Base-by-base conservation (phyloP, 1,139 yeast species). In the Debaryomyces sp. region DNA sequence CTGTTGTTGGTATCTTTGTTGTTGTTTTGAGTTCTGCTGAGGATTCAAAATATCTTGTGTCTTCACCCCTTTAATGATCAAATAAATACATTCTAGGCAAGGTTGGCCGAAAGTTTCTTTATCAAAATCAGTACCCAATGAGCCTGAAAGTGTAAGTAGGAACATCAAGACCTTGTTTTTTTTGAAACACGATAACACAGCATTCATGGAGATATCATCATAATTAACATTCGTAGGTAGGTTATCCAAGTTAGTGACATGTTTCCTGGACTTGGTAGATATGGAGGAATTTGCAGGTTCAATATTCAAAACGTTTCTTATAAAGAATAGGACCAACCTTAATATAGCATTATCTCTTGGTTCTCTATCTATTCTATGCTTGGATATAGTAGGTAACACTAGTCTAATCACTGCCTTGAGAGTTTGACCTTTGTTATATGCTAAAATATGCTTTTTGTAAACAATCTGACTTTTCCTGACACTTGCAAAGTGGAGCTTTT, bases 291-390 rank as follows among this genome's bases (percentile, higher is more conserved):
- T 80, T 1, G 87, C 81, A 0, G 94, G 92, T 55, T 87, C 92
- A 36, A 92, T 90, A 42, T 82, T 80, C 8, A 89, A 69, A 13
- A 94, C 60, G 62, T 95, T 94, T 55, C 96, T 77, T 51, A 92
- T 75, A 59, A 94, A 82, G 48, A 81, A 83, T 13, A 92, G 69
- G 24, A 87, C 90, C 53, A 94, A 75, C 49, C 87, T 81, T 45
- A 94, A 67, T 22, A 91, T 79, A 43, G 87, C 85, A 54, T 83
- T 84, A 56, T 92, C 98, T 43, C 90, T 73, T 1, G 84, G 75
- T 4, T 84, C 83, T 53, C 97, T 76, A 37, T 86, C 85, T 1
- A 69, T 57, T 52, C 73, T 78, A 1, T 78, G 71, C 44, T 78
- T 73, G n/a, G 79, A 69, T 47, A 94, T 68, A 0, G 87, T 78